Conservation (phyloP, 208 protist species). For the Leishmania gerbilli region DNA sequence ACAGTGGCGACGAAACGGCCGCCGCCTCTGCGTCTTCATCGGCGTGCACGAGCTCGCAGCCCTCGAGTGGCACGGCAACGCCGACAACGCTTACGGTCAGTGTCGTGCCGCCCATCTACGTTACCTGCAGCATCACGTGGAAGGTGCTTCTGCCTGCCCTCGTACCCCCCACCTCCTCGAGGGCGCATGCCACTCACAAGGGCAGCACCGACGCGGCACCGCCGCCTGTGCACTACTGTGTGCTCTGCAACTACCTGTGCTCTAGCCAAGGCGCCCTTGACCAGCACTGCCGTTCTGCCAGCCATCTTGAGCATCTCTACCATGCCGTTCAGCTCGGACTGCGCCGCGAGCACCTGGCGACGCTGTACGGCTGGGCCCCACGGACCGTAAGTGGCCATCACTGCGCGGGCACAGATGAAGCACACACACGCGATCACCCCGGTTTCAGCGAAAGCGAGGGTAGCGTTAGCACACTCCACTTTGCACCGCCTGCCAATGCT, state of each 20-base stretch:
- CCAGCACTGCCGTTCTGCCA: conserved; percentile 43
- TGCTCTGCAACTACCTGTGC: conserved; percentile 52
- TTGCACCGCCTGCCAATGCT: background rate
- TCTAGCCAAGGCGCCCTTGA: conserved; percentile 8
- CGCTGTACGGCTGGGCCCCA: conserved; percentile 16
- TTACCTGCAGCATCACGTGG: conserved; percentile 62
- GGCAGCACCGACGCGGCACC: background rate
- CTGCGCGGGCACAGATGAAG: background rate
- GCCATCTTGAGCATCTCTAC: conserved; percentile 56
- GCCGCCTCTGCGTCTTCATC: background rate
- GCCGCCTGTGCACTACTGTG: conserved; percentile 40
- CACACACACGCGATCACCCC: background rate
- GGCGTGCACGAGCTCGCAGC: background rate
- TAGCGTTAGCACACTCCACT: background rate
- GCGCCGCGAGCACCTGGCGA: conserved; percentile 7
- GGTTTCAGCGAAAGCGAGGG: background rate
- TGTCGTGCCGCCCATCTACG: conserved; percentile 45
- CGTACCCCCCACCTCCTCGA: background rate
- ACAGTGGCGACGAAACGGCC: background rate
- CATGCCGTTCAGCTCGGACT: conserved; percentile 43
- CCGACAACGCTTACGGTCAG: conserved; percentile 30
- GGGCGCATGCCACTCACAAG: background rate
- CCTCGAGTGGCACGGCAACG: background rate
- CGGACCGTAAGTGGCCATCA: background rate
- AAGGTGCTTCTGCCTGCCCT: conserved; percentile 47